Evolutionary conservation across 352 stramenopile species (phyloP).

Genomic region (Phytophthora niederhauseri): DNA sequence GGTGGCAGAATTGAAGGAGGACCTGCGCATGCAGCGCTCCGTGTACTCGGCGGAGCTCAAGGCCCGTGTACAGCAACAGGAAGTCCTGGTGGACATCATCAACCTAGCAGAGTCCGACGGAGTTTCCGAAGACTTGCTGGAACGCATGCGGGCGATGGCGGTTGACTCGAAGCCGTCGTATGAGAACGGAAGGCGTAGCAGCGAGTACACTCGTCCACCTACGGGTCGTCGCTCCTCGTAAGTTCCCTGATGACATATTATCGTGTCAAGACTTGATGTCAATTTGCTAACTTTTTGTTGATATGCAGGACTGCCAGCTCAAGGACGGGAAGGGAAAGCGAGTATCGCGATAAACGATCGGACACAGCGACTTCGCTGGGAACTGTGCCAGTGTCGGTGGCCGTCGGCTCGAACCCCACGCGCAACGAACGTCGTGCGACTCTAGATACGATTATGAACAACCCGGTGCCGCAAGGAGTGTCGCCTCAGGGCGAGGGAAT

Average conservation of each 20-base stretch:
- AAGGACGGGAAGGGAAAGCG: constrained; percentile 27
- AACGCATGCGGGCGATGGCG: constrained; percentile 62
- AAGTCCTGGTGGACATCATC: constrained; percentile 46
- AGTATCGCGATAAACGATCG: constrained; percentile 52
- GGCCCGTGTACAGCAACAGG: constrained; percentile 55
- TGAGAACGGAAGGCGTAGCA: constrained; percentile 52
- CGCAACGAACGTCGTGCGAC: constrained; percentile 47
- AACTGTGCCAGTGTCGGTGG: constrained; percentile 66
- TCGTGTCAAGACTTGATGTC: neutral
- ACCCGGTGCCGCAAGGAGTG: constrained; percentile 35
- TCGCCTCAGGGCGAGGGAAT: constrained; percentile 34
- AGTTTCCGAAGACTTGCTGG: constrained; percentile 47
- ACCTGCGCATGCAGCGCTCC: constrained; percentile 79
- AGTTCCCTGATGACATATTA: constrained; percentile 7
- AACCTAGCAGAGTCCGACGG: constrained; percentile 60
- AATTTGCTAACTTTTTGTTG: constrained; percentile 18
- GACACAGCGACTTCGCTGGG: constrained; percentile 69
- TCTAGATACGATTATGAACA: constrained; percentile 61
- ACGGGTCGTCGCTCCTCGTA: constrained; percentile 35
- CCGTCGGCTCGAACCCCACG: constrained; percentile 31
- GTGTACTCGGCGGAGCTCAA: constrained; percentile 83
- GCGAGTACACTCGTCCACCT: constrained; percentile 25
- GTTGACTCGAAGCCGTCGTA: constrained; percentile 76
- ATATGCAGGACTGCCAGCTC: constrained; percentile 17
- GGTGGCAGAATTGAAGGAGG: constrained; percentile 80